These are phyloP conservation scores for Fusarium nodosum DNA, from an alignment of 2,329 filamentous ascomycete genomes.

Conservation along the genomic window DNA sequence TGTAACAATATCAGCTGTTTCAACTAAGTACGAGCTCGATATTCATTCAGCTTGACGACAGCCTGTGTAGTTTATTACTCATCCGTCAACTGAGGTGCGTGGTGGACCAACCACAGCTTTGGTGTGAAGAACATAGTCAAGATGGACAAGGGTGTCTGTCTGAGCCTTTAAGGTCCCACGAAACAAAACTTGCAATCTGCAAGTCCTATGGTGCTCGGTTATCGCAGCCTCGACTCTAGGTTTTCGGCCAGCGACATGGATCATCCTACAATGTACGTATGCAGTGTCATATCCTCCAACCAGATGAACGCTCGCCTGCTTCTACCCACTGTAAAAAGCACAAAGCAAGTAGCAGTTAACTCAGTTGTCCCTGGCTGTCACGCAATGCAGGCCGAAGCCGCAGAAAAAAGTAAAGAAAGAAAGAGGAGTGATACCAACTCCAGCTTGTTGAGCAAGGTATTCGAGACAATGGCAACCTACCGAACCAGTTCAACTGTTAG, in stretches of 20 bases:
- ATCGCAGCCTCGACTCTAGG: conserved; percentile 44
- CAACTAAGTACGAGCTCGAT: background rate
- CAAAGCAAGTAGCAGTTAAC: conserved; percentile 24
- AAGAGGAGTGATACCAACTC: background rate
- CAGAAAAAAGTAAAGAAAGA: conserved; percentile 31
- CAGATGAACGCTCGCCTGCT: conserved; percentile 18
- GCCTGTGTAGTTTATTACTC: conserved; percentile 3
- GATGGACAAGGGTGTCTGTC: conserved; percentile 44
- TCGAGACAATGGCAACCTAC: background rate
- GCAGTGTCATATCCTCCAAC: conserved; percentile 19
- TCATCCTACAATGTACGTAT: background rate
- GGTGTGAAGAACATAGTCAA: conserved; percentile 46
- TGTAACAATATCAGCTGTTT: background rate
- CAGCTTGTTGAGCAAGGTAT: background rate
- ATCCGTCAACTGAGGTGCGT: conserved; percentile 22
- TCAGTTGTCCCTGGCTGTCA: conserved; percentile 17
- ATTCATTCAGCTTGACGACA: conserved; percentile 1
- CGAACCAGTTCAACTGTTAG: background rate
- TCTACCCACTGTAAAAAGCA: conserved; percentile 33
- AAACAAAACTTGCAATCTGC: conserved; percentile 14
- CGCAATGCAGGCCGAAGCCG: conserved; percentile 34
- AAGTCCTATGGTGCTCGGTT: conserved; percentile 40
- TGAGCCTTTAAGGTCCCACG: conserved; percentile 23
- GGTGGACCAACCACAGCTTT: conserved; percentile 38
- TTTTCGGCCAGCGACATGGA: conserved; percentile 32